These are phyloP conservation scores for Volutella citrinella DNA, from an alignment of 2,329 filamentous ascomycete species.

Conservation along the genomic window DNA sequence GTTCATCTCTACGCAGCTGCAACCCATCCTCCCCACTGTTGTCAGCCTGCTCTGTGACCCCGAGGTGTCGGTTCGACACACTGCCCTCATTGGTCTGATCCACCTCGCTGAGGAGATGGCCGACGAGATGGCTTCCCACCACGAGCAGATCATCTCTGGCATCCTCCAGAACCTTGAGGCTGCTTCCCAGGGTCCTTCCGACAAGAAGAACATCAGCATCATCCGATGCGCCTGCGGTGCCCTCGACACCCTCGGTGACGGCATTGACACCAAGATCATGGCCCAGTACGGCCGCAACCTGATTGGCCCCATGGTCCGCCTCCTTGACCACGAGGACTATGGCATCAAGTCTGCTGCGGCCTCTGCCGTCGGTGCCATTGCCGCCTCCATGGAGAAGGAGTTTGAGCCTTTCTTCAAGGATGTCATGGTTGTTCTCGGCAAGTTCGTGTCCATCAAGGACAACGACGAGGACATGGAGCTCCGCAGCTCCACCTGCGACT, in stretches of 20 bases:
- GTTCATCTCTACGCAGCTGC: slow-evolving; percentile 91
- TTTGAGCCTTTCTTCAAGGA: slow-evolving; percentile 92
- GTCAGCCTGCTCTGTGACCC: slow-evolving; percentile 79
- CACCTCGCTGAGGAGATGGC: slow-evolving; percentile 90
- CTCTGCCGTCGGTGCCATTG: slow-evolving; percentile 86
- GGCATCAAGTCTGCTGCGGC: slow-evolving; percentile 89
- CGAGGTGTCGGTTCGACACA: slow-evolving; percentile 81
- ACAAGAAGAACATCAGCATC: slow-evolving; percentile 78
- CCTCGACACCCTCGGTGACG: slow-evolving; percentile 86
- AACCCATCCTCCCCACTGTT: slow-evolving; percentile 80
- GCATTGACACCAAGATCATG: slow-evolving; percentile 75
- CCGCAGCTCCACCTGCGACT: slow-evolving; percentile 84
- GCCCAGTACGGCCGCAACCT: slow-evolving; percentile 78
- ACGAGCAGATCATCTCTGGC: slow-evolving; percentile 78
- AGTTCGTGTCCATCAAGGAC: slow-evolving; percentile 82
- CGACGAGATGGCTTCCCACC: slow-evolving; percentile 83
- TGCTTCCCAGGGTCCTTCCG: slow-evolving; percentile 64
- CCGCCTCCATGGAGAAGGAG: slow-evolving; percentile 74
- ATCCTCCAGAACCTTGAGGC: slow-evolving; percentile 87
- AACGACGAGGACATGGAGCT: slow-evolving; percentile 87
- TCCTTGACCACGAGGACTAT: slow-evolving; percentile 80
- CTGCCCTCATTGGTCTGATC: slow-evolving; percentile 82
- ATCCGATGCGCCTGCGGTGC: slow-evolving; percentile 88
- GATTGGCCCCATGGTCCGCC: slow-evolving; percentile 77
- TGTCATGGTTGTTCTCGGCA: slow-evolving; percentile 85